Conservation (phyloP, 2,329 filamentous ascomycete species). For the Venturiaceae sp. region DNA sequence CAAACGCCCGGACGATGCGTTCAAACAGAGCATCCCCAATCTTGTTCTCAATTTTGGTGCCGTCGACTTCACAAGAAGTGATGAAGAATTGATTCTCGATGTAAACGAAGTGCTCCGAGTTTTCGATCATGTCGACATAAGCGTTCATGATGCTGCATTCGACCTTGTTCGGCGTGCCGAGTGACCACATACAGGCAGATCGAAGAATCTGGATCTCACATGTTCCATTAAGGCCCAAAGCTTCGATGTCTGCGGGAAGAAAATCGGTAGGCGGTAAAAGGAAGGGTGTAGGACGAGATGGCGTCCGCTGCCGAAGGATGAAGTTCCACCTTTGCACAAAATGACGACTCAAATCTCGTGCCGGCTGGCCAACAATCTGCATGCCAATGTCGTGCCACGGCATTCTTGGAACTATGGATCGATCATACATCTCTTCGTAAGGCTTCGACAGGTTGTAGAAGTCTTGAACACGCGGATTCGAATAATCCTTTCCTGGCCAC, state of each 20-base stretch:
- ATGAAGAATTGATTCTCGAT: constrained; percentile 99
- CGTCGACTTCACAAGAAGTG: constrained; percentile 81
- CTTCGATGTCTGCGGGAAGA: constrained; percentile 73
- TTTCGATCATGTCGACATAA: constrained; percentile 88
- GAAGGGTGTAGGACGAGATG: constrained; percentile 87
- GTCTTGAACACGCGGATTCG: constrained; percentile 89
- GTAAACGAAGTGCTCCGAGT: constrained; percentile 95
- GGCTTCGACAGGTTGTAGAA: constrained; percentile 90
- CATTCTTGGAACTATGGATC: constrained; percentile 81
- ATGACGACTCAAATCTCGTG: constrained; percentile 85
- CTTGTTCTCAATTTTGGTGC: constrained; percentile 78
- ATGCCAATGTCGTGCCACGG: constrained; percentile 98
- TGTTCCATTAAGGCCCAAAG: constrained; percentile 80
- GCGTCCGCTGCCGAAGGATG: constrained; percentile 81
- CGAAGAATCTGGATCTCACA: constrained; percentile 95
- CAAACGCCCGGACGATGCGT: constrained; percentile 74
- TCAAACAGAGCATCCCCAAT: constrained; percentile 94
- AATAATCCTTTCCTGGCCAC: constrained; percentile 97
- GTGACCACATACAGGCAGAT: constrained; percentile 83
- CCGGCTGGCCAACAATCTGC: constrained; percentile 95
- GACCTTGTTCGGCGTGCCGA: constrained; percentile 71
- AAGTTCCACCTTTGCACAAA: constrained; percentile 99
- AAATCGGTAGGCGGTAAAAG: constrained; percentile 90
- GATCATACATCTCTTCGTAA: constrained; percentile 98
- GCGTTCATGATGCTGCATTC: constrained; percentile 95